Conservation (phyloP, 2,329 filamentous ascomycete genomes). For the Xylaria sp. region DNA sequence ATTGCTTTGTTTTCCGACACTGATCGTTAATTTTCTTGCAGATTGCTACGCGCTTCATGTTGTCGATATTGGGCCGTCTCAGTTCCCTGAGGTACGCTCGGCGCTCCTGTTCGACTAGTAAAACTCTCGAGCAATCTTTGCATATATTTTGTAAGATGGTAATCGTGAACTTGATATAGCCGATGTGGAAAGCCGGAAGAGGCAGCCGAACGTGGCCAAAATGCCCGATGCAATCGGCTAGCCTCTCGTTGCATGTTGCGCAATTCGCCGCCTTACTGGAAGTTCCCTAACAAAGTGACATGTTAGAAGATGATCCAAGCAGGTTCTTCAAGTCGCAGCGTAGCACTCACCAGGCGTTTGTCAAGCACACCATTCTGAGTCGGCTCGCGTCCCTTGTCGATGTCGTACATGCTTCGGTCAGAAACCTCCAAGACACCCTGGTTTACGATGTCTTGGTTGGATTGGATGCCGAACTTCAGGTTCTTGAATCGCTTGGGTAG, state of each 20-base stretch:
- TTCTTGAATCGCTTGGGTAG: constrained; percentile 92
- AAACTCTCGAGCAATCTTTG: constrained; percentile 88
- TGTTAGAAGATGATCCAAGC: constrained; percentile 18
- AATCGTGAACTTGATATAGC: constrained; percentile 93
- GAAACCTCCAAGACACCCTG: constrained; percentile 95
- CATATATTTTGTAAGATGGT: constrained; percentile 94
- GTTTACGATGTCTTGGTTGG: constrained; percentile 92
- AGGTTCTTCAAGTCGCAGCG: constrained; percentile 23
- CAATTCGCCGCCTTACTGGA: constrained; percentile 86
- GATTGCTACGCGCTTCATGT: constrained; percentile 82
- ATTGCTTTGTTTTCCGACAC: constrained; percentile 86
- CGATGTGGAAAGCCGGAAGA: constrained; percentile 93
- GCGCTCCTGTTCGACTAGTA: constrained; percentile 84
- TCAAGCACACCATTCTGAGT: constrained; percentile 89
- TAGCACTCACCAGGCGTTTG: constrained; percentile 68
- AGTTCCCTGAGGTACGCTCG: constrained; percentile 82
- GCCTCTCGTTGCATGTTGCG: constrained; percentile 81
- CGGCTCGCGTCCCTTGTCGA: constrained; percentile 80
- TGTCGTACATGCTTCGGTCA: constrained; percentile 93
- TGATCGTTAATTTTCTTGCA: constrained; percentile 90
- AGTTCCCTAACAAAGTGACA: constrained; percentile 57
- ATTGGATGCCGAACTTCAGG: constrained; percentile 95
- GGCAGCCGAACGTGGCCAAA: constrained; percentile 94
- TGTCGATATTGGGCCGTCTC: constrained; percentile 84
- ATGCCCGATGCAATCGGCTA: constrained; percentile 91